Evolutionary conservation across 495 filamentous ascomycete genomes (phyloP).

Genomic region (Hyaloscypha hepaticicola): DNA sequence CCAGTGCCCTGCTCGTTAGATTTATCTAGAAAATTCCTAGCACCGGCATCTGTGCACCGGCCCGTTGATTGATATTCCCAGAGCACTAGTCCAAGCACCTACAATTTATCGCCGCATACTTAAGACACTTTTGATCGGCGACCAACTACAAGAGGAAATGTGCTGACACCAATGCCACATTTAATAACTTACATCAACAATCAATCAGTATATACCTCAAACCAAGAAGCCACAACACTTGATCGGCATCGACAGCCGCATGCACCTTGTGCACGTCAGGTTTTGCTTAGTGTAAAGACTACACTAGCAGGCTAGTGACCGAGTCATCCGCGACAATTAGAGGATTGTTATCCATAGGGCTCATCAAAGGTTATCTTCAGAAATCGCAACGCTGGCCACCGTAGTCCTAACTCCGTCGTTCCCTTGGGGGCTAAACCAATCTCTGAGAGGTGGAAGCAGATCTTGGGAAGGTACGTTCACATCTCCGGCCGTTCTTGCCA

Average conservation of each 20-base stretch:
- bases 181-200: neutral
- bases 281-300: neutral
- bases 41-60: slow-evolving; percentile 26
- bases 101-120: no score
- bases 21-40: slow-evolving; percentile 17
- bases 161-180: neutral
- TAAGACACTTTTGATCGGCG: neutral
- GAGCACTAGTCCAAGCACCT: slow-evolving; percentile 7
- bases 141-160: neutral
- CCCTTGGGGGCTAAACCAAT: slow-evolving; percentile 17
- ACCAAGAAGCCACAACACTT: neutral
- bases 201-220: neutral
- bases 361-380: neutral
- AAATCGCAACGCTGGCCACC: slow-evolving; percentile 26
- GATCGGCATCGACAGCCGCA: slow-evolving; percentile 9
- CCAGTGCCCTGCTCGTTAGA: neutral
- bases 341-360: slow-evolving; percentile 4
- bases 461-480: slow-evolving; percentile 18
- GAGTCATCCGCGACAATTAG: neutral
- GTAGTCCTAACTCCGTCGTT: slow-evolving; percentile 14
- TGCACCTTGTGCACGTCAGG: neutral
- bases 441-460: slow-evolving; percentile 12
- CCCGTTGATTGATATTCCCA: slow-evolving; percentile 21
- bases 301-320: neutral
- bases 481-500: slow-evolving; percentile 1